These are phyloP conservation scores for Aspergillus amoenus DNA, from an alignment of 2,329 filamentous ascomycete species.

Conservation along the genomic window DNA sequence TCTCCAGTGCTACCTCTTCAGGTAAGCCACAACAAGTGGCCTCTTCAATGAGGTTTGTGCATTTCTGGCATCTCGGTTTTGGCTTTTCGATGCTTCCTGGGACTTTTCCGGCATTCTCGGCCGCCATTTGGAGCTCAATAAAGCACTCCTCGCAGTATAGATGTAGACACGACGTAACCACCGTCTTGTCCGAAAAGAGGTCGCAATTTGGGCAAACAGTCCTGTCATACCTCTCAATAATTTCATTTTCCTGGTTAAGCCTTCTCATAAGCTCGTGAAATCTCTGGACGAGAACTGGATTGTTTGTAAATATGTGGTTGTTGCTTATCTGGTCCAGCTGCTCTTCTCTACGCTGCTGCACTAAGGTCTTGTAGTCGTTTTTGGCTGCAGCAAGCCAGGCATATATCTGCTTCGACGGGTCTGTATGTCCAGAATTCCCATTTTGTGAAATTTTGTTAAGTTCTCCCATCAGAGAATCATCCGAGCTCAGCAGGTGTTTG, in stretches of 20 bases:
- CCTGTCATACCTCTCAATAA: constrained; percentile 36
- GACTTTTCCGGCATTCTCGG: not conserved
- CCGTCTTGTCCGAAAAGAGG: constrained; percentile 37
- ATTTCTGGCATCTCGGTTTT: constrained; percentile 25
- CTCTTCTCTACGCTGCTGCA: not conserved
- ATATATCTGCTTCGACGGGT: constrained; percentile 19
- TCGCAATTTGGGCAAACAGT: constrained; percentile 47
- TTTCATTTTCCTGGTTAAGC: constrained; percentile 31
- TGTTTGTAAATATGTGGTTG: not conserved
- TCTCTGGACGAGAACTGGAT: constrained; percentile 28
- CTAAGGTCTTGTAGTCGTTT: not conserved
- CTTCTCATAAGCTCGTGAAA: constrained; percentile 43
- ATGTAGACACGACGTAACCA: constrained; percentile 55
- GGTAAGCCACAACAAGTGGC: constrained; percentile 12
- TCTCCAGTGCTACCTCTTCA: constrained; percentile 3
- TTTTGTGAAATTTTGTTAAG: constrained; percentile 37
- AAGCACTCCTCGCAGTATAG: constrained; percentile 56
- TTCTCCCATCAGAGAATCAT: constrained; percentile 43
- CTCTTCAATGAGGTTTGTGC: constrained; percentile 14
- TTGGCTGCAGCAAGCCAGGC: constrained; percentile 24
- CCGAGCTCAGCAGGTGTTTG: constrained; percentile 43
- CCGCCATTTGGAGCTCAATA: not conserved
- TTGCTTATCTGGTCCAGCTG: not conserved
- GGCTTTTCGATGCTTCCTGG: constrained; percentile 7
- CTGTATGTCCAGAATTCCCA: constrained; percentile 2